Conservation (phyloP, 306 rosid genomes). For the Rubus parviflorus region DNA sequence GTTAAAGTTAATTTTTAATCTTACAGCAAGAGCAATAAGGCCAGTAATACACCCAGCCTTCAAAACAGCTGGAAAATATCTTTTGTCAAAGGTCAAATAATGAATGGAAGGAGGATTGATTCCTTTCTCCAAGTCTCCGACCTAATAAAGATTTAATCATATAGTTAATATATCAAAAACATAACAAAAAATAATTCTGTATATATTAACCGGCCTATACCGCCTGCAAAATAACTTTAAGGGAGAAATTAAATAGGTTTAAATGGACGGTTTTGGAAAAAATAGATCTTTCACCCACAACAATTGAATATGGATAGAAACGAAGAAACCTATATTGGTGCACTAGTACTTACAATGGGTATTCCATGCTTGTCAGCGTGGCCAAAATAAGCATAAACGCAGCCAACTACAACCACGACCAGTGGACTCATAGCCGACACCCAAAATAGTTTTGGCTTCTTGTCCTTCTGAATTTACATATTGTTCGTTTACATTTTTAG, state of each 20-base stretch:
- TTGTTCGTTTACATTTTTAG: background rate
- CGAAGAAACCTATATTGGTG: background rate
- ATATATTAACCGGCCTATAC: too few relatives aligned
- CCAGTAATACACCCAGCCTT: slow-evolving; percentile 64
- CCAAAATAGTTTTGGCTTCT: slow-evolving; percentile 74
- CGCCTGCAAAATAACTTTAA: background rate
- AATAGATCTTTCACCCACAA: too few relatives aligned
- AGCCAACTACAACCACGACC: slow-evolving; percentile 48
- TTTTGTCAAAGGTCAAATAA: slow-evolving; percentile 43
- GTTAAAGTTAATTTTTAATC: background rate
- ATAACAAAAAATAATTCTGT: too few relatives aligned
- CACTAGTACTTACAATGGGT: slow-evolving; percentile 46
- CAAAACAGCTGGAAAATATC: slow-evolving; percentile 43
- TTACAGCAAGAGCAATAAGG: slow-evolving; percentile 76
- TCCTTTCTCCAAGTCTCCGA: slow-evolving; percentile 77
- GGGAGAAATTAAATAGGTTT: too few relatives aligned
- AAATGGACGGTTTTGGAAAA: too few relatives aligned
- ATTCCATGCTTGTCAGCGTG: slow-evolving; percentile 64
- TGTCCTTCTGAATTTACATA: slow-evolving; percentile 45
- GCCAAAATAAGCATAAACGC: slow-evolving; percentile 54
- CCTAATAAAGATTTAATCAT: slow-evolving; percentile 35
- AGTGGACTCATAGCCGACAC: slow-evolving; percentile 81
- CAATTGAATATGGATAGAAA: background rate
- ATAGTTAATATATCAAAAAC: too few relatives aligned
- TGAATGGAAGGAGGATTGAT: slow-evolving; percentile 65